Base-by-base conservation (phyloP, 1,284 basidiomycete genomes). In the Hortiboletus rubellus region DNA sequence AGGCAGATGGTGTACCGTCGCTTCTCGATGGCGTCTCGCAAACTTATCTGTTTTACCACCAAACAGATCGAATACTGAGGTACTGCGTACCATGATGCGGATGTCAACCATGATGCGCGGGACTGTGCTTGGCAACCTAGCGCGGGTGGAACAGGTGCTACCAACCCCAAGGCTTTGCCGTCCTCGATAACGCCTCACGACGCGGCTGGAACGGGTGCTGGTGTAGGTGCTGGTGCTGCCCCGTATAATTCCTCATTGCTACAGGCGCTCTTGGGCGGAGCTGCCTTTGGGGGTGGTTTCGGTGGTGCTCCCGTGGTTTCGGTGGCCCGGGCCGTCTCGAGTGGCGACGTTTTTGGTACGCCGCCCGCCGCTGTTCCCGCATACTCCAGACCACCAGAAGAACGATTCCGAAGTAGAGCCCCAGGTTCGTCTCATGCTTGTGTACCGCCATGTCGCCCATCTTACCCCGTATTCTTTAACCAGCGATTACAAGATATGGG, bases 401-500 rank as follows among this genome's bases (percentile, higher is more conserved):
- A 95, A 76, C 79, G 93, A 52, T 96, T 92, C 80, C 89, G 22
- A 94, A 66, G 85, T 89, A 14, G 92, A 95, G 71, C 76, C 95
- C 12, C 86, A 87, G 80, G 88, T 87, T 30, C 9, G 81, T 63
- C 18, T 33, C 15, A 8, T 17, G 3, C 14, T 17, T 33, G 3
- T 9, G 5, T 34, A 12, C 43, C 33, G 6, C 12, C 9, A 33
- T 59, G 11, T 31, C 7, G 30, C 17, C 3, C 41, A 15, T 50
- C 27, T 49, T 47, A 54, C 24, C 24, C 22, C 1, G 14, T 10
- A 27, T 15, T 18, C 8, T n/a, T 45, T 30, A 0, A 27, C 18
- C 62, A 92, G 87, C 92, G 94, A 83, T 70, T 96, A 63, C 88
- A 92, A 75, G 91, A 90, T 58, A 93, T 93, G 91, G 91, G 91